These are phyloP conservation scores for Trypanosoma vivax DNA, from an alignment of 208 protist genomes.

Conservation along the genomic window DNA sequence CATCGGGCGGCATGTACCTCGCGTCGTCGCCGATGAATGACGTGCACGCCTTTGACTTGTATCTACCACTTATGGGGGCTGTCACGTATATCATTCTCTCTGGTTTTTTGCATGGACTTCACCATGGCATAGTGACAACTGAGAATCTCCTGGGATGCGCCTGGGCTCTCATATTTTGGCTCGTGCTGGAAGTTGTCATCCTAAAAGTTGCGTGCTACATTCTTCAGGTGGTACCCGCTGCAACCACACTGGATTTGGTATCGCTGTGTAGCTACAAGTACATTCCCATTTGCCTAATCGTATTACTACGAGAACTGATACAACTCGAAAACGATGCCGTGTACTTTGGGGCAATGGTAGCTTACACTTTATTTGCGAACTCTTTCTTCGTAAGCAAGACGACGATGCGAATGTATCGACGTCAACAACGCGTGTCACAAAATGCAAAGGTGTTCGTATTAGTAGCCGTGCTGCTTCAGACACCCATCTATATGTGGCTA, in stretches of 20 bases:
- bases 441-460: constrained; percentile 46
- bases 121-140: constrained; percentile 32
- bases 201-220: constrained; percentile 40
- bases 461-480: constrained; percentile 30
- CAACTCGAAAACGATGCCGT: constrained; percentile 7
- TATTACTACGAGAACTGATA: constrained; percentile 36
- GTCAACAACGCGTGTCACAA: constrained; percentile 33
- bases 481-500: constrained; percentile 50
- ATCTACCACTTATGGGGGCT: constrained; percentile 79
- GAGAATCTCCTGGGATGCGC: constrained; percentile 51
- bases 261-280: constrained; percentile 79
- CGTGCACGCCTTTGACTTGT: constrained; percentile 61
- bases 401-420: constrained; percentile 24
- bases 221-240: constrained; percentile 23
- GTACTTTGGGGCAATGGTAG: constrained; percentile 20
- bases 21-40: constrained; percentile 41
- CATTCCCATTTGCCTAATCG: constrained; percentile 45
- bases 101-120: constrained; percentile 43
- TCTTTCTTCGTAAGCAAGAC: constrained; percentile 38
- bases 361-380: constrained; percentile 42
- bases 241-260: constrained; percentile 36
- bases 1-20: background rate
- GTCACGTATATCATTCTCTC: constrained; percentile 75
- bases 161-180: constrained; percentile 43
- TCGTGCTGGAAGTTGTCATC: constrained; percentile 41